Evolutionary conservation across 768 basidiomycete genomes (phyloP).

Genomic region (Mrakia frigida): DNA sequence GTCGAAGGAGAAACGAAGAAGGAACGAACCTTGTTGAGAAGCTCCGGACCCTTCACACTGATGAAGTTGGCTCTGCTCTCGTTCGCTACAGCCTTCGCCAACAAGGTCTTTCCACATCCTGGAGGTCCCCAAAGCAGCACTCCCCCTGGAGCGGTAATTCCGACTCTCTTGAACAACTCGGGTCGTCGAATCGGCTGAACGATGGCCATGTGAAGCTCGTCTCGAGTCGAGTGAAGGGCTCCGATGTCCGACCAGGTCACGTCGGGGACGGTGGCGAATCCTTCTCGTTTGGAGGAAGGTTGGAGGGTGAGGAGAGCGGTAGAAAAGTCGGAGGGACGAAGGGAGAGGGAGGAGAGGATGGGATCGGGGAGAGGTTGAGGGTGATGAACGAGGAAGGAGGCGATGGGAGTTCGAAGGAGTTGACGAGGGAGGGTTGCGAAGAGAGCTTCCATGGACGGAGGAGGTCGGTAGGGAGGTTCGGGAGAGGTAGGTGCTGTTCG

Average conservation of each 20-base stretch:
- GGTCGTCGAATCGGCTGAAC: slow-evolving; percentile 90
- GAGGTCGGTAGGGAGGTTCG: neutral
- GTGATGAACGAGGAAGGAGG: slow-evolving; percentile 81
- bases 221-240: slow-evolving; percentile 75
- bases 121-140: slow-evolving; percentile 98
- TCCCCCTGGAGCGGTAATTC: slow-evolving; percentile 85
- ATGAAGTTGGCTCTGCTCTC: slow-evolving; percentile 95
- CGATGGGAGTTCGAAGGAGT: slow-evolving; percentile 59
- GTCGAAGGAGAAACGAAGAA: neutral
- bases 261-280: slow-evolving; percentile 93
- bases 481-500: slow-evolving; percentile 17
- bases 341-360: slow-evolving; percentile 74
- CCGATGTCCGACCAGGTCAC: slow-evolving; percentile 94
- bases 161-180: slow-evolving; percentile 78
- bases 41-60: slow-evolving; percentile 92
- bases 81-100: slow-evolving; percentile 98
- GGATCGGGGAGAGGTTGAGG: slow-evolving; percentile 68
- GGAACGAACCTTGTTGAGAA: slow-evolving; percentile 80
- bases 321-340: slow-evolving; percentile 73
- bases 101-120: slow-evolving; percentile 92
- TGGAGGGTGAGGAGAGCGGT: slow-evolving; percentile 82
- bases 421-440: slow-evolving; percentile 50
- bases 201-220: slow-evolving; percentile 95
- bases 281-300: slow-evolving; percentile 94
- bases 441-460: slow-evolving; percentile 35